Evolutionary conservation across 2,329 filamentous ascomycete species (phyloP), one percentile per base, ranked within the genome.

Genomic region (Fusarium incarnatum): DNA sequence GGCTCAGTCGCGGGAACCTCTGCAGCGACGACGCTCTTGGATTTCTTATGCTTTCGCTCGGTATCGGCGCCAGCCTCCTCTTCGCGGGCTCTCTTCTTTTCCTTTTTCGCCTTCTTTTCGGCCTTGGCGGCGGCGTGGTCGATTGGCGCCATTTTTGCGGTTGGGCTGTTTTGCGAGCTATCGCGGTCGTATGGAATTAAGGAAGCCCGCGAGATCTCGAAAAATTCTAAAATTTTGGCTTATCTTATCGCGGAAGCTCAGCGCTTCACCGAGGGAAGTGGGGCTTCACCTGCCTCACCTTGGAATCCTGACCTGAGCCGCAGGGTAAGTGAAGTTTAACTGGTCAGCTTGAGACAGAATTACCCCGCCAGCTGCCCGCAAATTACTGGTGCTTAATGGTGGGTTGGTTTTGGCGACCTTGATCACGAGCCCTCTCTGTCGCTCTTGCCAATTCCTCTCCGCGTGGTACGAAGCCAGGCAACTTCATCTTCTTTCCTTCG

Each of bases 1-100:
- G 65, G 67, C 55, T 77, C 74, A 23, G 67, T 56, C 41, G 68
- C 64, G 45, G 68, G 54, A n/a, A 54, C 53, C 37, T 77, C 75
- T 55, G 25, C 42, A 47, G 65, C 75, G 50, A 75, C 81, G 75
- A 81, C 81, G 80, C 79, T 84, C 76, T 84, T 86, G 8, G 84
- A 83, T 64, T 83, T 84, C 71, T 87, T 86, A 72, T 84, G 80
- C 76, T 83, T 84, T 73, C 82, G 82, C 64, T 85, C 83, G 37
- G 77, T 75, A 48, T 80, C 79, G 42, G 77, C 79, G 10, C 69
- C 60, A 22, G 71, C 73, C 41, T 85, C 82, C 27, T 84, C 83
- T 50, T 85, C 83, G 45, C 83, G 77, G 9, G 78, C 75, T 45
- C 83, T 81, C 78, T 85, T 85, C 77, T 84, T 84, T 47, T 83